Conservation (phyloP, 768 basidiomycete genomes). For the Collybia sordida region DNA sequence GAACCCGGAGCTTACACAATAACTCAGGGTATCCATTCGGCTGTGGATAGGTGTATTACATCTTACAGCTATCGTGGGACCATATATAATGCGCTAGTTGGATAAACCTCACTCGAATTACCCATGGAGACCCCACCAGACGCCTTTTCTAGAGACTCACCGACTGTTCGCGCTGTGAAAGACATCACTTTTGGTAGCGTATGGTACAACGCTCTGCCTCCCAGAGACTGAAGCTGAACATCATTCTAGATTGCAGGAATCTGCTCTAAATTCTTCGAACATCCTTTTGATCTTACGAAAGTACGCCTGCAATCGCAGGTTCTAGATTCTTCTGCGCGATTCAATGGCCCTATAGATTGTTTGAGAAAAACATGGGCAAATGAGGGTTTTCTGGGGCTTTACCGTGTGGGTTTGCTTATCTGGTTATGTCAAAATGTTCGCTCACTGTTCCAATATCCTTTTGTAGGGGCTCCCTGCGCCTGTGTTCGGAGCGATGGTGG, state of each 20-base stretch:
- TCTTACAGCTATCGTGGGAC: conserved; percentile 4
- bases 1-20: not conserved
- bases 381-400: conserved; percentile 84
- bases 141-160: conserved; percentile 17
- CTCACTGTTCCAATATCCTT: not conserved
- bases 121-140: conserved; percentile 20
- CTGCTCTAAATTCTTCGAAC: conserved; percentile 84
- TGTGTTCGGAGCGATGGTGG: conserved; percentile 88
- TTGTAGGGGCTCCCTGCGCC: conserved; percentile 90
- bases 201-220: conserved; percentile 13
- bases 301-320: conserved; percentile 90
- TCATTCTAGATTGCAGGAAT: conserved; percentile 69
- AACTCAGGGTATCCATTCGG: not conserved
- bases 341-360: conserved; percentile 88
- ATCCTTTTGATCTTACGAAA: conserved; percentile 92
- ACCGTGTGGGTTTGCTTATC: conserved; percentile 59
- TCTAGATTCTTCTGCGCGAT: conserved; percentile 43
- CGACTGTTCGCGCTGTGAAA: conserved; percentile 29
- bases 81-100: conserved; percentile 7
- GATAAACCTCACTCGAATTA: not conserved
- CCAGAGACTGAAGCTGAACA: not conserved
- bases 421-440: not conserved
- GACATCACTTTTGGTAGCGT: conserved; percentile 52
- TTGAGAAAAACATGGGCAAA: conserved; percentile 76
- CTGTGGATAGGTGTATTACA: conserved; percentile 4